Evolutionary conservation across 768 basidiomycete genomes (phyloP), one percentile per base, ranked within the genome.

Genomic region (Lepiota venenata): DNA sequence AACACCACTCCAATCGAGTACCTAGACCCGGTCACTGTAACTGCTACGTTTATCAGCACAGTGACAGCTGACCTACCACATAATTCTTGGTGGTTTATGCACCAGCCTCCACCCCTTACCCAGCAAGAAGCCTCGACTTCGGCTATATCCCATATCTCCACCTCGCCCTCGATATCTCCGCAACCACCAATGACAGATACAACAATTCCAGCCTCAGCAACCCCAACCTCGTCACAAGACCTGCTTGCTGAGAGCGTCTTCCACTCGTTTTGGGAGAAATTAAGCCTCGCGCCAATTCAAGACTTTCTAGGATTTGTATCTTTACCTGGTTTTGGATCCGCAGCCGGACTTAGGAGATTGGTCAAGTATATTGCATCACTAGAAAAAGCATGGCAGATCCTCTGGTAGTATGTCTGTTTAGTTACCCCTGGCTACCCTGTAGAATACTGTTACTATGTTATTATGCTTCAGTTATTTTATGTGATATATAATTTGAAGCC

Each of bases 321-420:
- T 14, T 11, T 48, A 12, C 53, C 53, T 10, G 46, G 48, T 8
- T 29, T 55, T 16, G 16, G 18, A 11, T 12, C 48, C 12, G 10
- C 47, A 20, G 47, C 40, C 4, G 40, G 32, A 32, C 32, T 4
- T 48, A 55, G 32, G 46, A 48, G 36, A 55, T n/a, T 55, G 39
- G 20, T 20, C 9, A 46, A 38, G 8, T 47, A 35, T 39, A 38
- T 39, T 12, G 39, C 29, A 18, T 39, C 40, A 20, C 32, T 32
- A 32, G 32, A 32, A 32, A 32, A 32, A 32, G 35, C 47, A 2
- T 55, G 53, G 53, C 12, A 18, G 32, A 47, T 47, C 7, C 16
- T 47, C 18, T 47, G 46, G 29, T 18, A 47, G 7, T 27, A 5
- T 47, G 32, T 18, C 36, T 47, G 10, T 47, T 35, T 7, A 20